Evolutionary conservation across 2,329 filamentous ascomycete genomes (phyloP).

Genomic region (Aciculosporium take): DNA sequence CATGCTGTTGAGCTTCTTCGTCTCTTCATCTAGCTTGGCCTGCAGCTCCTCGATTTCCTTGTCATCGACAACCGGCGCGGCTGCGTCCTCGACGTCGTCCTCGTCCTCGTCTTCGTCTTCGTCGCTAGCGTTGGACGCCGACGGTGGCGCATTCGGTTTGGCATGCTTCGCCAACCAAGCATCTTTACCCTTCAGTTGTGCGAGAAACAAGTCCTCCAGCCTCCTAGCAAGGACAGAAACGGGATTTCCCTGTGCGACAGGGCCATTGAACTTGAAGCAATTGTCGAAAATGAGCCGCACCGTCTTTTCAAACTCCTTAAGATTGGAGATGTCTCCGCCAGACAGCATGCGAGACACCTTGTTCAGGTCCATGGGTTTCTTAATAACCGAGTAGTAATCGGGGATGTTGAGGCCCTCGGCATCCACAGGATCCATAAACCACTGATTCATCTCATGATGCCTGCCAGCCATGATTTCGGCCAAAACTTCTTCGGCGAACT

Average conservation of each 20-base stretch:
- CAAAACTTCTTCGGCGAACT: conserved; percentile 74
- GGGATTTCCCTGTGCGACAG: conserved; percentile 43
- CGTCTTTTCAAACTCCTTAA: conserved; percentile 77
- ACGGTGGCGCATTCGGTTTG: conserved; percentile 36
- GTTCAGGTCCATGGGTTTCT: conserved; percentile 87
- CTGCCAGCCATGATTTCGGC: conserved; percentile 64
- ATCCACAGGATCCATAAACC: conserved; percentile 77
- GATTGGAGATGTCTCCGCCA: conserved; percentile 61
- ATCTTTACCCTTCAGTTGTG: conserved; percentile 63
- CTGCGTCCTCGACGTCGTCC: conserved; percentile 31
- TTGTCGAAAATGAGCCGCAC: conserved; percentile 75
- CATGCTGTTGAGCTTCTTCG: conserved; percentile 41
- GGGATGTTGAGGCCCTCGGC: conserved; percentile 89
- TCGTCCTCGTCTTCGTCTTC: conserved; percentile 61
- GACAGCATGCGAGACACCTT: conserved; percentile 71
- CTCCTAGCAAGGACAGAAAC: conserved; percentile 59
- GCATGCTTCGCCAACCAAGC: conserved; percentile 68
- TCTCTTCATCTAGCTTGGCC: conserved; percentile 39
- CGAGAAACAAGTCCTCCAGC: conserved; percentile 61
- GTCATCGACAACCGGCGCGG: conserved; percentile 27
- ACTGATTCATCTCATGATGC: conserved; percentile 50
- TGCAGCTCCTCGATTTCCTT: conserved; percentile 37
- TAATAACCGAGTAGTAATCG: conserved; percentile 83
- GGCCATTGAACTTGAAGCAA: conserved; percentile 77
- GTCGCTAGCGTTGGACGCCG: conserved; percentile 51